Conservation (phyloP, 139 green algal species). For the Coccomyxa sp. region DNA sequence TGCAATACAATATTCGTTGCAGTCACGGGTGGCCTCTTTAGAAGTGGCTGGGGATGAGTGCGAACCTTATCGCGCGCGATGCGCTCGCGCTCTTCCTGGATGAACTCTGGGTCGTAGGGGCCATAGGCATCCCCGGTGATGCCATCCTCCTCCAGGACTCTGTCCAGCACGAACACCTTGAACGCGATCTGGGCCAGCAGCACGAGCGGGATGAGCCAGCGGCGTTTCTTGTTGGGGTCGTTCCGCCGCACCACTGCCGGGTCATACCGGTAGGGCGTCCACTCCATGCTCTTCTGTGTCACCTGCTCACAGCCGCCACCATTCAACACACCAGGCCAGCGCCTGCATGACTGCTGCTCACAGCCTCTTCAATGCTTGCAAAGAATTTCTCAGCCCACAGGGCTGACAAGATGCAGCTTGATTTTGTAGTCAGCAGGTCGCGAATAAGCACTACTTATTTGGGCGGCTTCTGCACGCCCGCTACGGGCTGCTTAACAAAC, state of each 20-base stretch:
- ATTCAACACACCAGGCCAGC: background rate
- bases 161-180: constrained; percentile 46
- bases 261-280: constrained; percentile 26
- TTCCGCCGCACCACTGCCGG: constrained; percentile 4
- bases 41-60: background rate
- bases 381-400: background rate
- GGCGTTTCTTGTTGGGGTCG: constrained; percentile 44
- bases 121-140: constrained; percentile 42
- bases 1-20: too few relatives aligned
- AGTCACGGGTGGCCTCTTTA: too few relatives aligned
- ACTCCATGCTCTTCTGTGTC: constrained; percentile 20
- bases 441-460: too few relatives aligned
- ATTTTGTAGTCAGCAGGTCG: background rate
- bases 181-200: constrained; percentile 42
- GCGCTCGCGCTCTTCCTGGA: constrained; percentile 26
- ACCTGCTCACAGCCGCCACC: background rate
- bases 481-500: too few relatives aligned
- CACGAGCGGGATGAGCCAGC: constrained; percentile 53
- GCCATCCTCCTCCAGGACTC: constrained; percentile 34
- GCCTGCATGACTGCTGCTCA: background rate
- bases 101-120: constrained; percentile 32
- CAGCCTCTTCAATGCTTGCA: background rate
- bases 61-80: constrained; percentile 20
- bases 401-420: too few relatives aligned
- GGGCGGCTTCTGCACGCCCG: too few relatives aligned